Percentiles rank a stretch among this genome's conserved stretches.
These are phyloP conservation scores for Pyricularia sp. DNA, from an alignment of 2,329 filamentous ascomycete genomes.

Conservation along the genomic window DNA sequence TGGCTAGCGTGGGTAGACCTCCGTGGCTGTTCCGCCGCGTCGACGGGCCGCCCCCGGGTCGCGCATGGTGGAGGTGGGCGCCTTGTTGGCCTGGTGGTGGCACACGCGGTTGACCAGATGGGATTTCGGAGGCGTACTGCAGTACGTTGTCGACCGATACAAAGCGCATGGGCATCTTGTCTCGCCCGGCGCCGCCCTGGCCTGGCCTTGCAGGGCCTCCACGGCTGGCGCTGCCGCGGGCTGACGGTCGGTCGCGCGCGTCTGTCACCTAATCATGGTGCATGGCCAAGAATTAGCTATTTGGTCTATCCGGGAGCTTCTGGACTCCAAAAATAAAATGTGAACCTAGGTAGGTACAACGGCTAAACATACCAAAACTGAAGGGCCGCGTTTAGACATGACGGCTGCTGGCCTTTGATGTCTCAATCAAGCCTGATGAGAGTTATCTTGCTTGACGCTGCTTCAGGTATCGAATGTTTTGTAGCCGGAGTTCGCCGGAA, in stretches of 20 bases:
- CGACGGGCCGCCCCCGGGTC: neutral
- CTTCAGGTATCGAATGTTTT: neutral
- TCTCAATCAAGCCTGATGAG: neutral
- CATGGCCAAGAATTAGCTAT: slow-evolving; percentile 16
- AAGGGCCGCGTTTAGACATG: slow-evolving; percentile 43
- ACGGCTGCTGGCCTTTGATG: neutral
- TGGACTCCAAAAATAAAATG: neutral
- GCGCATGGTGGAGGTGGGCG: slow-evolving; percentile 27
- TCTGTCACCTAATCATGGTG: slow-evolving; percentile 40
- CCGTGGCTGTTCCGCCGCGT: slow-evolving; percentile 7
- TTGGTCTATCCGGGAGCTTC: slow-evolving; percentile 7
- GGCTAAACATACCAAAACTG: slow-evolving; percentile 41
- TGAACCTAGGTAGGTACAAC: neutral
- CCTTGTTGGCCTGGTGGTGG: slow-evolving; percentile 42
- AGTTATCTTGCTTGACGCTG: neutral
- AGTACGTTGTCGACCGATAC: slow-evolving; percentile 92
- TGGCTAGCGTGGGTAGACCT: slow-evolving; percentile 22
- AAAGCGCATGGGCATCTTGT: slow-evolving; percentile 52
- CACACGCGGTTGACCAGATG: slow-evolving; percentile 79
- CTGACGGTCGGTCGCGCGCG: slow-evolving; percentile 36
- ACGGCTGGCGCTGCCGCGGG: slow-evolving; percentile 14
- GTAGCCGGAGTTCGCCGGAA: neutral
- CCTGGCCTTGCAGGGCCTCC: slow-evolving; percentile 16
- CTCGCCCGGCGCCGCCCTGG: slow-evolving; percentile 11
- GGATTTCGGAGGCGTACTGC: slow-evolving; percentile 88